Conservation (phyloP, 169 alveolate species). For the Eimeria falciformis region DNA sequence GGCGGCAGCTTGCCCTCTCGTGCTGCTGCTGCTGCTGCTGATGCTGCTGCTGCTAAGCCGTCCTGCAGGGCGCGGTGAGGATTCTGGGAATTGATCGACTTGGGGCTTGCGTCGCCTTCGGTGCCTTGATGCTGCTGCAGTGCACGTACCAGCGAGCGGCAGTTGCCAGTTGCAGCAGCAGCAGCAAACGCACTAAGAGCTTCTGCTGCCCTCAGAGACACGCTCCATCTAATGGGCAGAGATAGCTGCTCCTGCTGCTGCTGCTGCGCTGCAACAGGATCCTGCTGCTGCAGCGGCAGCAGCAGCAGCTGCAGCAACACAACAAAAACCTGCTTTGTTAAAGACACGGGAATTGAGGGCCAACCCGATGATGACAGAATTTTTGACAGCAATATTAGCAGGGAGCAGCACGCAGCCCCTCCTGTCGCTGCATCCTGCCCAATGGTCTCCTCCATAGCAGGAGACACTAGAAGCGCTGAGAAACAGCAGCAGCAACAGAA, state of each 20-base stretch:
- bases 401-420: conserved; percentile 46
- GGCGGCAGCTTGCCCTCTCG: conserved; percentile 18
- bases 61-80: not conserved
- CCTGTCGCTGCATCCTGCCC: not conserved
- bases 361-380: not conserved
- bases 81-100: not conserved
- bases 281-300: conserved; percentile 66
- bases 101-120: not conserved
- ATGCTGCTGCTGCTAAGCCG: conserved; percentile 38
- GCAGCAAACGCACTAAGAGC: conserved; percentile 53
- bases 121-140: conserved; percentile 18
- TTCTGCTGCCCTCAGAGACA: conserved; percentile 36
- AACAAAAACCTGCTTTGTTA: conserved; percentile 47
- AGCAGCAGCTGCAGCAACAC: conserved; percentile 61
- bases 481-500: not conserved
- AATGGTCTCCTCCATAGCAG: not conserved
- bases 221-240: conserved; percentile 46
- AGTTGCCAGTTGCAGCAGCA: conserved; percentile 42
- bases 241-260: conserved; percentile 13
- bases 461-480: not conserved
- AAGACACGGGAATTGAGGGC: conserved; percentile 7
- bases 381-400: conserved; percentile 29
- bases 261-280: conserved; percentile 1
- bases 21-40: conserved; percentile 59
- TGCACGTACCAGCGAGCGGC: conserved; percentile 40